These are phyloP conservation scores for Bruguiera parviflora DNA, from an alignment of 345 rosid species.

Conservation along the genomic window DNA sequence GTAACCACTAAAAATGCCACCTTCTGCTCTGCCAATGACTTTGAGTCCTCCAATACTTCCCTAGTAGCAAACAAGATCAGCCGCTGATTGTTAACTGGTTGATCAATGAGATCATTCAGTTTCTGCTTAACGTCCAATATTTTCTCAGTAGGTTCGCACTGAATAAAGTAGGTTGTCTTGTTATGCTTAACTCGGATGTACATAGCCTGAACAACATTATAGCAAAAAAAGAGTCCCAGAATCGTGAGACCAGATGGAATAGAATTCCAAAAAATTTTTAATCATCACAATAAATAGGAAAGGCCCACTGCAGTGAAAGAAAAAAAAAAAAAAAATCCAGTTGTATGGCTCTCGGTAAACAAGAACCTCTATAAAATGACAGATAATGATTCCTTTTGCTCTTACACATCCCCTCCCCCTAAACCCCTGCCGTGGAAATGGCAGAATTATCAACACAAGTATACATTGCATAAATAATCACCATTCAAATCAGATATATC, in stretches of 20 bases:
- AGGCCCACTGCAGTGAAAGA: not conserved
- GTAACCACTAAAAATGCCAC: slow-evolving; percentile 24
- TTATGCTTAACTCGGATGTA: slow-evolving; percentile 84
- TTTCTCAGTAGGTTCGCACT: slow-evolving; percentile 84
- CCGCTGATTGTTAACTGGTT: slow-evolving; percentile 63
- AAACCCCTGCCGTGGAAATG: too few relatives aligned
- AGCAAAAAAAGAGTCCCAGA: slow-evolving; percentile 3
- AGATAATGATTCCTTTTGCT: too few relatives aligned
- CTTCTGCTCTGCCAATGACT: slow-evolving; percentile 80
- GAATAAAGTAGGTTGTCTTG: slow-evolving; percentile 83
- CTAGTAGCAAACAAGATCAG: slow-evolving; percentile 56
- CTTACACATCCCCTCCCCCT: too few relatives aligned
- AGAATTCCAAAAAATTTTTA: not conserved
- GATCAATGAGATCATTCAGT: slow-evolving; percentile 58
- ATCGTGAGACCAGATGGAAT: slow-evolving; percentile 6
- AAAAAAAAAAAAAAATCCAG: too few relatives aligned
- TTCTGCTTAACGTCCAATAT: slow-evolving; percentile 68
- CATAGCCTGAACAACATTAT: slow-evolving; percentile 54
- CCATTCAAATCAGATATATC: too few relatives aligned
- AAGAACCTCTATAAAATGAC: too few relatives aligned
- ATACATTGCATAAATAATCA: too few relatives aligned
- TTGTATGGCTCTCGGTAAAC: too few relatives aligned
- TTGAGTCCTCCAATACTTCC: slow-evolving; percentile 67
- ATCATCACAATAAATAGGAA: not conserved
- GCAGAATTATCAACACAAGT: too few relatives aligned